Percentiles rank a stretch among this genome's conserved stretches.
Conservation (phyloP, 805 yeast genomes). For the Kluyveromyces starmeri region DNA sequence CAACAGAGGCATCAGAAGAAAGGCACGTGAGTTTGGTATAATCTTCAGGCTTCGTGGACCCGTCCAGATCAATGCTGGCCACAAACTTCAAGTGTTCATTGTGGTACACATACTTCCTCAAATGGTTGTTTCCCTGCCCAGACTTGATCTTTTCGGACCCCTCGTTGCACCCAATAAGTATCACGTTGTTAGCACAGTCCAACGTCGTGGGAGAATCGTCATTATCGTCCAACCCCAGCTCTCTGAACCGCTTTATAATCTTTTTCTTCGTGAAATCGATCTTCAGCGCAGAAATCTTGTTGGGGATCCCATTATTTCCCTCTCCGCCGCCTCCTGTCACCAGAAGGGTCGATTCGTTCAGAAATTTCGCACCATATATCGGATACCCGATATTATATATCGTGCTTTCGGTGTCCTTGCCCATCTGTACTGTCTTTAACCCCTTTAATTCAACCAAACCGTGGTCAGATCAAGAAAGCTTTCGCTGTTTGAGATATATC, state of each 20-base stretch:
- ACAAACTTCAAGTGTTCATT: conserved; percentile 54
- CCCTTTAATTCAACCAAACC: too few species aligned
- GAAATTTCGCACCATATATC: conserved; percentile 67
- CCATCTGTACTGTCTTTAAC: too few species aligned
- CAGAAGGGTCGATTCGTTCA: conserved; percentile 48
- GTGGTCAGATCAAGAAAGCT: too few species aligned
- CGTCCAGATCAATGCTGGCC: conserved; percentile 47
- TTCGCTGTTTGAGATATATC: too few species aligned
- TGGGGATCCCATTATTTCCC: conserved; percentile 81
- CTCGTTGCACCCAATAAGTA: conserved; percentile 73
- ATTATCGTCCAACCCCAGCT: conserved; percentile 46
- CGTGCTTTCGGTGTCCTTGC: conserved; percentile 21
- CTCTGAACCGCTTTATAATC: conserved; percentile 51
- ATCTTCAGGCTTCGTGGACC: conserved; percentile 41
- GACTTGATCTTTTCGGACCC: conserved; percentile 46
- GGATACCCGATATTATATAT: conserved; percentile 54
- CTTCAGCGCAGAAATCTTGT: conserved; percentile 61
- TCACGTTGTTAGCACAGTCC: conserved; percentile 40
- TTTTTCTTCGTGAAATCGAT: conserved; percentile 43
- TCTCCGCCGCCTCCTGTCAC: conserved; percentile 96
- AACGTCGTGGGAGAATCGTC: conserved; percentile 89
- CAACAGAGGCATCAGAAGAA: conserved; percentile 50
- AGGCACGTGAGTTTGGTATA: conserved; percentile 52
- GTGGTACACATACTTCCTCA: conserved; percentile 56
- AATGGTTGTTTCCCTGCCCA: conserved; percentile 54